Evolutionary conservation across 345 rosid genomes (phyloP).

Genomic region (Aquilaria sinensis): DNA sequence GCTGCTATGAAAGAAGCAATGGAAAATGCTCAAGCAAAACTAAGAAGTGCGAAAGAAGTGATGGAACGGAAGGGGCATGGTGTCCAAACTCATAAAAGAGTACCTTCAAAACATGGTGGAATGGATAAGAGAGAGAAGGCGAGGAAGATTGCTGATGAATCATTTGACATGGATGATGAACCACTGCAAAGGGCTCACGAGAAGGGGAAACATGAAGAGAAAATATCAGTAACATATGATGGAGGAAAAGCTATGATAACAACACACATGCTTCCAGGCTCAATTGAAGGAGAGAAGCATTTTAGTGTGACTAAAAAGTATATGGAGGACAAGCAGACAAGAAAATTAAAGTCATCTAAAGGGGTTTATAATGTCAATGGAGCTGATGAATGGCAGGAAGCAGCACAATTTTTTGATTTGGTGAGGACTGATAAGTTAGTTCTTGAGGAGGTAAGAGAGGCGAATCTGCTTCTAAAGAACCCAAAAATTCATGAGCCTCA

Average conservation of each 20-base stretch:
- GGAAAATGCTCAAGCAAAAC: conserved; percentile 69
- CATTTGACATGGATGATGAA: conserved; percentile 14
- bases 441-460: conserved; percentile 33
- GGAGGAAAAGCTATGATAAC: conserved; percentile 16
- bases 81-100: conserved; percentile 22
- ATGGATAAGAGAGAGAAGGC: conserved; percentile 31
- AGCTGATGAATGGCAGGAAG: conserved; percentile 75
- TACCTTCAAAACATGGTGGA: conserved; percentile 26
- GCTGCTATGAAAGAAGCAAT: conserved; percentile 77
- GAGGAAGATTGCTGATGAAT: conserved; percentile 11
- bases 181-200: conserved; percentile 8
- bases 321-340: conserved; percentile 30
- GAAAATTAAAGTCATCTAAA: conserved; percentile 35
- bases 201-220: conserved; percentile 23
- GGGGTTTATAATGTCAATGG: conserved; percentile 33
- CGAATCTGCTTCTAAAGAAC: conserved; percentile 21
- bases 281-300: conserved; percentile 20
- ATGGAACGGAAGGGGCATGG: conserved; percentile 63
- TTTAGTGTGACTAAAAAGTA: conserved; percentile 17
- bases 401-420: conserved; percentile 59
- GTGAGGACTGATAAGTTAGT: conserved; percentile 45
- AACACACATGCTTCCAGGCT: conserved; percentile 20
- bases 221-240: conserved; percentile 22
- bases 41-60: conserved; percentile 63
- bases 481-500: conserved; percentile 24